phyloP scores from a whole-genome alignment of 768 basidiomycete genomes.

The Amanita inopinata region DNA sequence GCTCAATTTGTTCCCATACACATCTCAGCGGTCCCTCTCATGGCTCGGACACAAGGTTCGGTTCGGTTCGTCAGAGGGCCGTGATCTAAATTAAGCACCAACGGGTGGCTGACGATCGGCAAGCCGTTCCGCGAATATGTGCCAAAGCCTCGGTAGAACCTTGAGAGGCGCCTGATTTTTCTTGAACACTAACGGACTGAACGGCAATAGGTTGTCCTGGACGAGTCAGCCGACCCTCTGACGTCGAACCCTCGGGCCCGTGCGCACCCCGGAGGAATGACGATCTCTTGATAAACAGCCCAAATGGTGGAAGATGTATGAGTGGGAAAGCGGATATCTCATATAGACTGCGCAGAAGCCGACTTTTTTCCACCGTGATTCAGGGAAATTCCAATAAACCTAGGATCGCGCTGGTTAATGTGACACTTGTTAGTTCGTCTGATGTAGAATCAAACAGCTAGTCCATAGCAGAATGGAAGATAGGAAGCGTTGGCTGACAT shows the following conservation, averaged over 20 bases:
- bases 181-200: not conserved
- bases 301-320: not conserved
- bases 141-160: not conserved
- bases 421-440: not conserved
- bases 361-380: constrained; percentile 1
- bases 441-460: constrained; percentile 4
- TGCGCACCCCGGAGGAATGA: not conserved
- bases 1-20: constrained; percentile 5
- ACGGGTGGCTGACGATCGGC: not conserved
- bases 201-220: not conserved
- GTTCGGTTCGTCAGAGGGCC: constrained; percentile 1
- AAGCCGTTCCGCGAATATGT: constrained; percentile 1
- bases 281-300: constrained; percentile 1
- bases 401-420: not conserved
- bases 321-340: not conserved
- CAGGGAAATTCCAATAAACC: not conserved
- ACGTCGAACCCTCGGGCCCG: not conserved
- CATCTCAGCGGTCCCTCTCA: not conserved
- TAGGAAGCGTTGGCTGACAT: not conserved
- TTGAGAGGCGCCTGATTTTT: not conserved
- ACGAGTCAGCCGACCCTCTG: not conserved
- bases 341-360: not conserved
- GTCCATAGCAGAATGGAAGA: constrained; percentile 4
- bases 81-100: not conserved
- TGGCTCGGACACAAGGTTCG: not conserved